Percentiles rank a stretch among this genome's conserved stretches.
Conservation (phyloP, 2,329 filamentous ascomycete genomes). For the Trichoderma sp. region DNA sequence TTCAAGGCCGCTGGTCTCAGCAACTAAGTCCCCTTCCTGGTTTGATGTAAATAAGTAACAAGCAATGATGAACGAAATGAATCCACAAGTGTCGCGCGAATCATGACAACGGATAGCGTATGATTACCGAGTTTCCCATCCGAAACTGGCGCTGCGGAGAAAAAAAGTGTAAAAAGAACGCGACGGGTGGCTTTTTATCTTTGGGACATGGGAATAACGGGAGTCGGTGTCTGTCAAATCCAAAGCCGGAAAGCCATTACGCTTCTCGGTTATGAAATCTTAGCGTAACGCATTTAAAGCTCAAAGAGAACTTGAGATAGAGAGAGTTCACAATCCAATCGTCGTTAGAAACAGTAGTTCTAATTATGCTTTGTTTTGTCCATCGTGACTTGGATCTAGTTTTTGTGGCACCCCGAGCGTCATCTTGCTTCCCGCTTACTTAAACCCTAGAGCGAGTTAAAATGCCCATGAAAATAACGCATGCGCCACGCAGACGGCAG, state of each 20-base stretch:
- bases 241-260: neutral
- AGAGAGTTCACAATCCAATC: neutral
- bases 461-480: constrained; percentile 13
- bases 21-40: neutral
- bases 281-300: neutral
- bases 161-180: neutral
- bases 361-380: neutral
- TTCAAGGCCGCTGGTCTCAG: constrained; percentile 58
- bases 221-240: neutral
- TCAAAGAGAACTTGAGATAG: neutral
- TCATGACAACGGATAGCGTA: neutral
- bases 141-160: neutral
- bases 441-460: neutral
- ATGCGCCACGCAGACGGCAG: neutral
- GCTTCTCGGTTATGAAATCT: neutral
- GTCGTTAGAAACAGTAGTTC: neutral
- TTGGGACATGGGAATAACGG: neutral
- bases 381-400: neutral
- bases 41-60: neutral
- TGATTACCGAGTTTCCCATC: neutral
- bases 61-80: neutral
- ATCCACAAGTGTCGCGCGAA: neutral
- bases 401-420: neutral
- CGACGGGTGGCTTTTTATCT: neutral
- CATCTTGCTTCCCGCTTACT: neutral